Percentiles rank a stretch among this genome's conserved stretches.
Evolutionary conservation across 129 eudicot species (phyloP).

Genomic region (Pseudognaphalium luteoalbum): DNA sequence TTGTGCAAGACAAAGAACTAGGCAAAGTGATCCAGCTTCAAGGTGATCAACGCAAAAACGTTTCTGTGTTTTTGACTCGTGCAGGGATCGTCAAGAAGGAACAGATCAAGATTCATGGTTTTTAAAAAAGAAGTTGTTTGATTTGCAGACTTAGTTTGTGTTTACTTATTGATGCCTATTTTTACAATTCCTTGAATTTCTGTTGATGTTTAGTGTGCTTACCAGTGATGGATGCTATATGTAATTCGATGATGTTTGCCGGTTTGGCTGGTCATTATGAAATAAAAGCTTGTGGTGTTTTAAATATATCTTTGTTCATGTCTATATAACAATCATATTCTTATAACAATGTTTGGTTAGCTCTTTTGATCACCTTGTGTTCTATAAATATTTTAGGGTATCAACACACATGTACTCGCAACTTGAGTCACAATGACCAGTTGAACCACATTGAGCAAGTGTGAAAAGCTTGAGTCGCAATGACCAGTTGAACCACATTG

Average conservation of each 20-base stretch:
- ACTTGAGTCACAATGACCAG: too few relatives aligned
- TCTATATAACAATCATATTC: background rate
- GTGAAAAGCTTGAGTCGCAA: too few relatives aligned
- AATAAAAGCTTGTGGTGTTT: conserved; percentile 17
- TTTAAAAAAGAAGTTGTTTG: conserved; percentile 28
- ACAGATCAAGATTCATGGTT: conserved; percentile 94
- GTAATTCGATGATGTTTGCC: conserved; percentile 20
- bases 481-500: too few relatives aligned
- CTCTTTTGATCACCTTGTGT: background rate
- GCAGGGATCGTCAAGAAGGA: conserved; percentile 81
- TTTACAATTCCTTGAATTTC: conserved; percentile 14
- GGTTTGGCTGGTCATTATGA: conserved; percentile 18
- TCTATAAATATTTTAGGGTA: background rate
- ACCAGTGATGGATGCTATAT: conserved; percentile 8
- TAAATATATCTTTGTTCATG: background rate
- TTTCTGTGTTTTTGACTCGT: conserved; percentile 57
- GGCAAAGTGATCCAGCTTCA: conserved; percentile 94
- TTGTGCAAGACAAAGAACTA: conserved; percentile 76
- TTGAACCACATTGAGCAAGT: too few relatives aligned
- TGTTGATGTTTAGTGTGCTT: conserved; percentile 12
- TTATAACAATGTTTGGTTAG: background rate
- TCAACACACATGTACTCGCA: too few relatives aligned
- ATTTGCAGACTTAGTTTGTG: background rate
- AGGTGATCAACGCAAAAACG: conserved; percentile 97
- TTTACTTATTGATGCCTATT: conserved; percentile 16